A percentile compares a stretch with the other conserved stretches of the same genome.
phyloP scores from a whole-genome alignment of 257 asterid species.

The Przewalskia tangutica region DNA sequence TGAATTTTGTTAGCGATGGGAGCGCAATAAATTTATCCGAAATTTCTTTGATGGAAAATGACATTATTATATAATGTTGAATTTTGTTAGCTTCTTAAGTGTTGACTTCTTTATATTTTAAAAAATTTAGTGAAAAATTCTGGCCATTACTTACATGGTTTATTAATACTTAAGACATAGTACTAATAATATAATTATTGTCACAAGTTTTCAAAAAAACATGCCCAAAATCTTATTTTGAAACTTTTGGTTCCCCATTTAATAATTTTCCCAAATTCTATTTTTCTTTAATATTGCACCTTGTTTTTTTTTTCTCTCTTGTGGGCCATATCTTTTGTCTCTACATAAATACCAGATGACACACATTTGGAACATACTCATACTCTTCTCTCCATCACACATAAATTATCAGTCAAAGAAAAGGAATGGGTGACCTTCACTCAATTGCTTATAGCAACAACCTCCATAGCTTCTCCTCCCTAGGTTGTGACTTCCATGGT shows the following conservation, averaged over 20 bases:
- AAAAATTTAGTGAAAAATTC: too few relatives aligned
- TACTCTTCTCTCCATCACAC: neutral
- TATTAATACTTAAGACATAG: too few relatives aligned
- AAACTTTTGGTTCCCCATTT: neutral
- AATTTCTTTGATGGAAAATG: too few relatives aligned
- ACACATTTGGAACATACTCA: neutral
- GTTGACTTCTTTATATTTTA: too few relatives aligned
- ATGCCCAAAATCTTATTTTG: neutral
- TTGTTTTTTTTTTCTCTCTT: neutral
- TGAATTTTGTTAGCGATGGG: too few relatives aligned
- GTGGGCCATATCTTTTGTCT: neutral
- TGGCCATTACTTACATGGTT: too few relatives aligned
- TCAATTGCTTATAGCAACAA: slow-evolving; percentile 34
- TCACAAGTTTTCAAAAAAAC: neutral
- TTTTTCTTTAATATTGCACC: neutral
- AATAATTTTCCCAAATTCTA: neutral
- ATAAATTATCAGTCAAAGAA: neutral
- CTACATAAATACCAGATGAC: slow-evolving; percentile 6
- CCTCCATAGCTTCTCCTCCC: slow-evolving; percentile 21
- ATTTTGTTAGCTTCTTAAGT: too few relatives aligned
- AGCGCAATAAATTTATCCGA: too few relatives aligned
- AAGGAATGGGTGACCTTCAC: slow-evolving; percentile 39
- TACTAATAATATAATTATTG: neutral
- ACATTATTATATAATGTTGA: too few relatives aligned
- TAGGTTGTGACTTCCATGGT: slow-evolving; percentile 30